Base-by-base conservation (phyloP, 305 asterid genomes). In the Euphrasia arctica region DNA sequence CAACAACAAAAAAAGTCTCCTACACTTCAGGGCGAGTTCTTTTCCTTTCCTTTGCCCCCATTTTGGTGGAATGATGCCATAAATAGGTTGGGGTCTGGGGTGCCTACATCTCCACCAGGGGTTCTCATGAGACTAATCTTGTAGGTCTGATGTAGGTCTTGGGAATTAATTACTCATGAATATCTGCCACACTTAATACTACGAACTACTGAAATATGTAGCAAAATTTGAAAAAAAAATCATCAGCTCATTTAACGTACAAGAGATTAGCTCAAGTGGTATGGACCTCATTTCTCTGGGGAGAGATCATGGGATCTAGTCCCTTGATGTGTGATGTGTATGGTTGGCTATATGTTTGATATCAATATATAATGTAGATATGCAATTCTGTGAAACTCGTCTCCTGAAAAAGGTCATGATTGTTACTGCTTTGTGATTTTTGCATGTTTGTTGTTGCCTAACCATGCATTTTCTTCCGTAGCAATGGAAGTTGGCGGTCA, bases 401-500 rank as follows among this genome's bases (percentile, higher is more conserved):
- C 50, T 48, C 43, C 75, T 63, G 57, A 50, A 66, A 32, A 59
- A 66, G 42, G 25, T 41, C 62, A 62, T 52, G 29, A 63, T 50
- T 36, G 48, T 47, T 48, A 50, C 65, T 27, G 14, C 65, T 51
- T 58, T 47, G 41, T 58, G 25, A 6, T 50, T 66, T 32, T 60
- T 68, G 68, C 49, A 29, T 14, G 36, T 65, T 18, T 52, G 56
- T 71, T 47, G 25, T 69, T 58, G 50, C 58, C 67, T 74, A 52
- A 70, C 54, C 59, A 58, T 54, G 69, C 68, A 75, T 60, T 76
- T 68, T 71, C 68, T 65, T 66, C 41, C 64, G 67, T 72, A 92
- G 98, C 81, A 89, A 87, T 73, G 98, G 98, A 65, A 89, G 96
- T 74, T 92, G 98, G 98, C 86, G 81, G 67, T 89, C 98, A 59